A percentile compares a stretch with the other conserved stretches of the same genome.
Conservation (phyloP, 225 moss, liverwort and hornwort genomes). For the Takakia lepidozioides region DNA sequence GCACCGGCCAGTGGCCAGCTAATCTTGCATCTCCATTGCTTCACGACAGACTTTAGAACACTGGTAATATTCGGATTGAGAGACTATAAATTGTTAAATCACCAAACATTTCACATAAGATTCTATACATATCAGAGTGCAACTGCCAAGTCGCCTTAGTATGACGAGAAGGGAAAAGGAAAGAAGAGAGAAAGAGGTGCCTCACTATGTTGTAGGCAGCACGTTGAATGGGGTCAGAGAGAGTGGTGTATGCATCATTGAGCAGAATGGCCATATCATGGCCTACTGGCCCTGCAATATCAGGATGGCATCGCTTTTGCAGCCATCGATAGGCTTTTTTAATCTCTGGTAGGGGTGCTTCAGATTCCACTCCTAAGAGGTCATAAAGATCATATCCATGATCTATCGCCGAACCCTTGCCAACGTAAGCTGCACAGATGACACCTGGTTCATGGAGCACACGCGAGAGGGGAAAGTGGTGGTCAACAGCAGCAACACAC, state of each 20-base stretch:
- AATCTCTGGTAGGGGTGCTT: conserved; percentile 46
- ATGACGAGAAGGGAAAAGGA: no score
- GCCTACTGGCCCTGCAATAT: conserved; percentile 72
- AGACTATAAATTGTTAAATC: no score
- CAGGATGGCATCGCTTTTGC: conserved; percentile 91
- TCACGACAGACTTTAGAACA: no score
- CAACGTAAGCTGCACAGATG: conserved; percentile 24
- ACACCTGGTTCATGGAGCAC: conserved; percentile 1
- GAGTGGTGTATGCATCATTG: conserved; percentile 74
- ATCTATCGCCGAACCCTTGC: conserved; percentile 22
- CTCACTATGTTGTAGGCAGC: conserved; percentile 73
- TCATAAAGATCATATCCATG: conserved; percentile 84
- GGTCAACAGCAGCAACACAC: no score
- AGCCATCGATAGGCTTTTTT: conserved; percentile 91
- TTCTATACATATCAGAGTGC: no score
- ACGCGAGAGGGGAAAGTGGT: not conserved
- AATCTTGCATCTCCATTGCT: no score
- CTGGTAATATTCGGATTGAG: no score
- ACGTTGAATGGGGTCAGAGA: conserved; percentile 61
- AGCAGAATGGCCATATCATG: conserved; percentile 97
- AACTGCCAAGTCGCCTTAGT: no score
- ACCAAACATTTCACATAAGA: no score
- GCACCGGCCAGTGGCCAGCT: no score
- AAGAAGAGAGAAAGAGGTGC: no score
- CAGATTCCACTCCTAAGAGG: conserved; percentile 70